These are phyloP conservation scores for Casaregolazyma suthepensis DNA, from an alignment of 1,139 yeast species.

Conservation along the genomic window DNA sequence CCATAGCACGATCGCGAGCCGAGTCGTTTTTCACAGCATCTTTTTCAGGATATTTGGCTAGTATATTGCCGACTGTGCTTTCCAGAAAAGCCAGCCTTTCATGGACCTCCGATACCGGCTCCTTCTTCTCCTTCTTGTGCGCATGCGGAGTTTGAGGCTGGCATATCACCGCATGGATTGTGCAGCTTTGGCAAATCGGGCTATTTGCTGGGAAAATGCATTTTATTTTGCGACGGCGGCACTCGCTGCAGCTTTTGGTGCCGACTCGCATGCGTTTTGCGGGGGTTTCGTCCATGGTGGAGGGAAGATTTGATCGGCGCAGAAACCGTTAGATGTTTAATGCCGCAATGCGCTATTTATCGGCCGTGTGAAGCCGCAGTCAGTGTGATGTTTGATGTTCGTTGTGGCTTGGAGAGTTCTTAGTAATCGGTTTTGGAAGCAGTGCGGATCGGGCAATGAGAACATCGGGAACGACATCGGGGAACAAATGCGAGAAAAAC, in stretches of 20 bases:
- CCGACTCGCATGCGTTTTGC: background rate
- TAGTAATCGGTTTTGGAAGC: no score
- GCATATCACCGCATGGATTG: background rate
- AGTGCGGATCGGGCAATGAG: no score
- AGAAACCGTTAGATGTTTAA: background rate
- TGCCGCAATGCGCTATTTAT: background rate
- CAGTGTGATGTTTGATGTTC: background rate
- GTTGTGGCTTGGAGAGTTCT: background rate
- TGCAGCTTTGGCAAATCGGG: background rate
- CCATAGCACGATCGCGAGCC: background rate
- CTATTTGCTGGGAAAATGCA: background rate
- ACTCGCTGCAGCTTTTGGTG: background rate
- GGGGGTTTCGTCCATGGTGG: background rate
- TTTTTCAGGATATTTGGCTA: background rate
- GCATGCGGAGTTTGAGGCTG: background rate
- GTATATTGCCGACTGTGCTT: background rate
- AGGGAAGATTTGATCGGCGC: background rate
- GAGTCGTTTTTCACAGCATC: background rate
- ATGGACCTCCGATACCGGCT: background rate
- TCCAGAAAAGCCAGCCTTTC: background rate
- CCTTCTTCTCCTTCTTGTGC: background rate
- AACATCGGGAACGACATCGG: no score
- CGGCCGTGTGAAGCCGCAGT: background rate
- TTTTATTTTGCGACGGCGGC: background rate
- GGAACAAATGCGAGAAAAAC: no score